Evolutionary conservation across 2,329 filamentous ascomycete species (phyloP).

Genomic region (Pseudonectria buxi): DNA sequence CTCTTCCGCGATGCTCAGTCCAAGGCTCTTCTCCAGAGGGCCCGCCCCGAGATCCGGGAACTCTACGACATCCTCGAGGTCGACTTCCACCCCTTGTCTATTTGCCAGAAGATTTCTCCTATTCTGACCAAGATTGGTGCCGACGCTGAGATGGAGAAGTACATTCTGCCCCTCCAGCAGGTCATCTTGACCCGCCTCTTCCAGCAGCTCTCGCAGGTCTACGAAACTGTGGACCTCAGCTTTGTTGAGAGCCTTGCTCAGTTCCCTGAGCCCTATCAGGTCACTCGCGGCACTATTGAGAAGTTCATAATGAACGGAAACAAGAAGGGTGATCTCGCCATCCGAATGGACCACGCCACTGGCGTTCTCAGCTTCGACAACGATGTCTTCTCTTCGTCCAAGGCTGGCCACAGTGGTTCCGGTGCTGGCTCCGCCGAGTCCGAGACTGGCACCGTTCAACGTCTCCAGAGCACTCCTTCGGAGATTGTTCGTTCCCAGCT

Average conservation of each 20-base stretch:
- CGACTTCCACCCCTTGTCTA: constrained; percentile 96
- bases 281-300: constrained; percentile 84
- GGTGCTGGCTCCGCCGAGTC: constrained; percentile 79
- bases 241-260: constrained; percentile 91
- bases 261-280: constrained; percentile 95
- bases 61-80: constrained; percentile 99
- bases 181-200: constrained; percentile 97
- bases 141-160: constrained; percentile 95
- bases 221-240: constrained; percentile 90
- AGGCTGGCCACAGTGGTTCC: constrained; percentile 81
- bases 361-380: constrained; percentile 95
- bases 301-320: constrained; percentile 99
- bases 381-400: constrained; percentile 95
- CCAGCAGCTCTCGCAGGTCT: constrained; percentile 98
- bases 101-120: constrained; percentile 98
- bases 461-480: constrained; percentile 92
- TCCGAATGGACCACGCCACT: constrained; percentile 92
- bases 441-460: constrained; percentile 79
- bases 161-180: constrained; percentile 91
- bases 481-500: constrained; percentile 96
- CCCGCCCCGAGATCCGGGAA: constrained; percentile 88
- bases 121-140: constrained; percentile 89
- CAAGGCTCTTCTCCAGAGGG: constrained; percentile 90
- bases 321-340: constrained; percentile 97
- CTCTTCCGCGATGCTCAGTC: constrained; percentile 94